Conservation (phyloP, 2,329 filamentous ascomycete species). For the Colletotrichum sp. region DNA sequence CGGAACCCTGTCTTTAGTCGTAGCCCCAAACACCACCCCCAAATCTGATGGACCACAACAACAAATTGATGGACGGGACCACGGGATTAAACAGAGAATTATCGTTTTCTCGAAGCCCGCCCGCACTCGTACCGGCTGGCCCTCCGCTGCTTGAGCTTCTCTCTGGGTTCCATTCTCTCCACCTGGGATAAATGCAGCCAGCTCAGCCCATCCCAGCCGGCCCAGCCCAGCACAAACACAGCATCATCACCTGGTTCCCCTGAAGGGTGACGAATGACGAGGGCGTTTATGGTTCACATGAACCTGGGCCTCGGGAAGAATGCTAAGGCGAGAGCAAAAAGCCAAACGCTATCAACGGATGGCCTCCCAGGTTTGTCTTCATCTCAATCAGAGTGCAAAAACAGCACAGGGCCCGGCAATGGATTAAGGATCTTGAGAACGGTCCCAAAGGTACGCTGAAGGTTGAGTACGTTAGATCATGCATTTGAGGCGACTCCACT, state of each 20-base stretch:
- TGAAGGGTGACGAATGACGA: background rate
- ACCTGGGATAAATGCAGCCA: background rate
- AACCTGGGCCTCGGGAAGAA: background rate
- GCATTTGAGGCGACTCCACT: slow-evolving; percentile 17
- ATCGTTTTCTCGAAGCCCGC: slow-evolving; percentile 17
- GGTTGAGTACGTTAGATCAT: slow-evolving; percentile 20
- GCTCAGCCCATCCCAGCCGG: background rate
- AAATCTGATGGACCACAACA: slow-evolving; percentile 13
- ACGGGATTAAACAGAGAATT: slow-evolving; percentile 16
- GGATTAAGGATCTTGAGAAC: slow-evolving; percentile 1
- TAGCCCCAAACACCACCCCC: slow-evolving; percentile 17
- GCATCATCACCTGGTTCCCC: background rate
- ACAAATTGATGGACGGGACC: slow-evolving; percentile 17
- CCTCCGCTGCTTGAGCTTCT: background rate
- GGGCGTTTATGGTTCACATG: background rate
- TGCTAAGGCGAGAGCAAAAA: background rate
- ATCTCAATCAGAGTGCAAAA: background rate
- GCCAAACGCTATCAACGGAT: background rate
- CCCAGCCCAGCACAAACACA: background rate
- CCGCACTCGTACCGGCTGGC: background rate
- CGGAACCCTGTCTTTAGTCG: slow-evolving; percentile 13
- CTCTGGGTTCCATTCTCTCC: background rate
- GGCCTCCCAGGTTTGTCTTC: background rate
- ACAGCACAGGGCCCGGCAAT: background rate
- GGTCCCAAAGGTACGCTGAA: slow-evolving; percentile 18